These are phyloP conservation scores for Macrophomina pseudophaseolina DNA, from an alignment of 2,329 filamentous ascomycete genomes.

Conservation along the genomic window DNA sequence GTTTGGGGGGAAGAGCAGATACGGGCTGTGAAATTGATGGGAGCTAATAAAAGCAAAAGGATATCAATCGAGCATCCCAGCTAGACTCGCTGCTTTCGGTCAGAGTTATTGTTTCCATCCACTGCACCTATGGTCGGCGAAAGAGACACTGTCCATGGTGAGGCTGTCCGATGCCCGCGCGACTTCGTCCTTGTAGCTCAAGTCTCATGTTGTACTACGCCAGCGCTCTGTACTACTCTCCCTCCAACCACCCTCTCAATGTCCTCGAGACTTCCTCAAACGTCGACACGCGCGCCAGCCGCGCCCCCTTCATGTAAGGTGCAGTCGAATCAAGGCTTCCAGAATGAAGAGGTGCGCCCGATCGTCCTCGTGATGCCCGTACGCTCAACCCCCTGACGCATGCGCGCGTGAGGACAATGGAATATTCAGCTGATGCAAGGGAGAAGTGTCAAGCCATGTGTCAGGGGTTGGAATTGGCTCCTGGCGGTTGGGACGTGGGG, in stretches of 20 bases:
- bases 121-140: background rate
- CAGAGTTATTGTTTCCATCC: background rate
- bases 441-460: background rate
- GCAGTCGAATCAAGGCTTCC: constrained; percentile 7
- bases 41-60: background rate
- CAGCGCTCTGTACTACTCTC: constrained; percentile 19
- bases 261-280: background rate
- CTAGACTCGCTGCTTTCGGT: constrained; percentile 11
- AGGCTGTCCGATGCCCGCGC: constrained; percentile 17
- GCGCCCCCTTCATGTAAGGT: background rate
- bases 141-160: background rate
- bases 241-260: constrained; percentile 2
- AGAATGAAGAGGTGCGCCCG: background rate
- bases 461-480: background rate
- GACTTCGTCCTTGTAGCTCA: background rate
- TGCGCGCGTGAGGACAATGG: constrained; percentile 7
- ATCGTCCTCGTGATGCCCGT: background rate
- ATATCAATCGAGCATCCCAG: constrained; percentile 7
- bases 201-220: constrained; percentile 21
- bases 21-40: background rate
- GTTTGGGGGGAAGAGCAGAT: background rate
- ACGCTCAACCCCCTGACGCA: background rate
- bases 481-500: background rate
- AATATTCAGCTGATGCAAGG: constrained; percentile 25
- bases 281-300: constrained; percentile 16